phyloP scores from a whole-genome alignment of 2,329 filamentous ascomycete genomes.

The Purpureocillium lavendulum region DNA sequence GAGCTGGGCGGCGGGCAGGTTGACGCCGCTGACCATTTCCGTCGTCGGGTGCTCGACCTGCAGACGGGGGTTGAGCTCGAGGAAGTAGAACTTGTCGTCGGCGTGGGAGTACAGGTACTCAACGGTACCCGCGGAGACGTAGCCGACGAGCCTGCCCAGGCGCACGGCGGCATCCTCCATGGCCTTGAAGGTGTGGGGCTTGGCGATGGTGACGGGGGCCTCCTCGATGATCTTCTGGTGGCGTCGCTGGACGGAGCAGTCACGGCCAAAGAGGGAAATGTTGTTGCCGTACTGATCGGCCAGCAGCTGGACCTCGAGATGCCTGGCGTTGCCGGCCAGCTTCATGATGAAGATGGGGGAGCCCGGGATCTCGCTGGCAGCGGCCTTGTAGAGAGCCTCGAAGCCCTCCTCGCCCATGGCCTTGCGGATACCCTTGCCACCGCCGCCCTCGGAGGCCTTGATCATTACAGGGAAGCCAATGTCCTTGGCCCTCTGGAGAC shows the following conservation, averaged over 20 bases:
- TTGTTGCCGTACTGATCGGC: constrained; percentile 99
- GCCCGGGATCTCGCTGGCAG: constrained; percentile 93
- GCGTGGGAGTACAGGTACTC: constrained; percentile 98
- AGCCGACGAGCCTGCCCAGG: constrained; percentile 87
- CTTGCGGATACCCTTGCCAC: constrained; percentile 98
- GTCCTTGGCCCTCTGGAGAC: constrained; percentile 72
- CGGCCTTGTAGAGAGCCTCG: constrained; percentile 82
- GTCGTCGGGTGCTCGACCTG: constrained; percentile 99
- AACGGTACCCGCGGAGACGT: constrained; percentile 96
- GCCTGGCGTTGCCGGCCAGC: constrained; percentile 88
- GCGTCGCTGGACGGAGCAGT: constrained; percentile 95
- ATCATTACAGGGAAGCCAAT: constrained; percentile 99
- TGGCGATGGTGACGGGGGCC: constrained; percentile 94
- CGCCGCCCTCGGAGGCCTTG: constrained; percentile 98
- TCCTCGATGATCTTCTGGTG: constrained; percentile 99
- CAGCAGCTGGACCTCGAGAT: constrained; percentile 94
- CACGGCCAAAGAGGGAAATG: constrained; percentile 96
- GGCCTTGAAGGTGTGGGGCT: constrained; percentile 76
- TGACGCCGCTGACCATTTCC: constrained; percentile 98
- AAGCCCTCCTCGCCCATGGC: constrained; percentile 81
- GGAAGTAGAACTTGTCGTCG: constrained; percentile 98
- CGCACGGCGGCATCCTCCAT: constrained; percentile 98
- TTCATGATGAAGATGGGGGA: constrained; percentile 99
- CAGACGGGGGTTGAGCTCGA: constrained; percentile 96
- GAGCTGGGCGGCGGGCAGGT: constrained; percentile 91